Base-by-base conservation (phyloP, 176 grass and related monocot genomes). In the Aegilops bicornis region DNA sequence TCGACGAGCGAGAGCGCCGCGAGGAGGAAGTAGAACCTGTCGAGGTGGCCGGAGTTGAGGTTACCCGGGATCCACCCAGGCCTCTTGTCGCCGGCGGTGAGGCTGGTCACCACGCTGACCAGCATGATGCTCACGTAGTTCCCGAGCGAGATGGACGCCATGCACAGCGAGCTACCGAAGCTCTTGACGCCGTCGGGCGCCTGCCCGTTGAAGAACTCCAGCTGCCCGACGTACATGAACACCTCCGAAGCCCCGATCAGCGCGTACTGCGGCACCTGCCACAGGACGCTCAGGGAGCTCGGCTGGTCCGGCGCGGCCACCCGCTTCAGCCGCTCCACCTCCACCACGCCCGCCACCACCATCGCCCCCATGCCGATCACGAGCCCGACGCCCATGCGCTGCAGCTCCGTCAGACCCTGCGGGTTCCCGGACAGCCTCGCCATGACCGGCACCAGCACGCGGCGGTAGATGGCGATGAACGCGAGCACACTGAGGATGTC, bases 41-140 rank as follows among this genome's bases (percentile, higher is more conserved):
- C 95, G 19, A 97, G 90, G 83, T 97, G 95, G 14, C 95, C 95
- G 0, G 83, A 92, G 86, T 97, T 97, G 54, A 97, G 88, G 92
- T 94, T 92, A 6, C 83, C 88, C 0, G 95, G 92, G 60, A 97
- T 97, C 95, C 95, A 97, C 5, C 95, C 95, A 1, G 90, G 90
- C 19, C 80, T 42, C 39, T 23, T 69, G 10, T 88, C 88, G 2
- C 64, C 73, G 16, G 84, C 64, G 17, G 95, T 97, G 80, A 92
- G 81, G 63, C 39, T 92, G 5, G 79, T 94, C 13, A 94, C 90
- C 5, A 86, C 65, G 47, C 86, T 90, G 25, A 97, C 92, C 10
- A 97, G 86, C 86, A 94, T 79, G 79, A 97, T 97, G 90, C 95
- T 97, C 1, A 97, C 91, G 43, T 97, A 97, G 77, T 97, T 97